Evolutionary conservation across 1,284 basidiomycete species (phyloP), one percentile per base, ranked within the genome.

Genomic region (Sporisorium graminicola): DNA sequence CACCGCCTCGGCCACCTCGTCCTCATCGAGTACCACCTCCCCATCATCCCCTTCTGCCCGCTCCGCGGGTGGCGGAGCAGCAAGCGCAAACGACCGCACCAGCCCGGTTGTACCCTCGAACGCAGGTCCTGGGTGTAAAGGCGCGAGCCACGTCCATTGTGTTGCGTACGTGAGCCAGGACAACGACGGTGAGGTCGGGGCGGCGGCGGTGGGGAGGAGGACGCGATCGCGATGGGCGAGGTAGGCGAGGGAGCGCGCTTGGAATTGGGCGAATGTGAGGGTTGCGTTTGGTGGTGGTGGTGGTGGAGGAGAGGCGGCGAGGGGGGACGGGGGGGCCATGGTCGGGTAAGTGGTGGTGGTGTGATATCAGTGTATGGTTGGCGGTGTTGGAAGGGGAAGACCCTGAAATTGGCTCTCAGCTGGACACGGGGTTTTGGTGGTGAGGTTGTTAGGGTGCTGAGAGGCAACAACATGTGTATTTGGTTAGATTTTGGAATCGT

Each of bases 151-250:
- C 14, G 5, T 2, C 72, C 72, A 74, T 0, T 40, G 59, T 0
- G 18, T 12, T 0, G 72, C 47, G 26, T 74, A 74, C 9, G 63
- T 58, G 2, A 54, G 20, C 69, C 69, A 71, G 3, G 68, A 71
- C 1, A 71, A 20, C 1, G 29, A n/a, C 9, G 35, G 14, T 8
- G 18, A 5, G 0, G 33, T 1, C 9, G 22, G 1, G 1, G 42
- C 24, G 13, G 18, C 14, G 14, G 22, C 12, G 27, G 10, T 16
- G n/a, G 16, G 3, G 14, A 16, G 14, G 8, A 31, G n/a, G 26
- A 5, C 10, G 2, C 26, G 44, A 22, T 70, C 58, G 43, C 68
- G 62, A 1, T 5, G 51, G 1, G 46, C 2, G 24, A 71, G 22
- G 22, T 71, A 71, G 42, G 27, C 12, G 16, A 22, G 31, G 20